phyloP scores from a whole-genome alignment of 2,329 filamentous ascomycete genomes.

The Lachnellula hyalina region DNA sequence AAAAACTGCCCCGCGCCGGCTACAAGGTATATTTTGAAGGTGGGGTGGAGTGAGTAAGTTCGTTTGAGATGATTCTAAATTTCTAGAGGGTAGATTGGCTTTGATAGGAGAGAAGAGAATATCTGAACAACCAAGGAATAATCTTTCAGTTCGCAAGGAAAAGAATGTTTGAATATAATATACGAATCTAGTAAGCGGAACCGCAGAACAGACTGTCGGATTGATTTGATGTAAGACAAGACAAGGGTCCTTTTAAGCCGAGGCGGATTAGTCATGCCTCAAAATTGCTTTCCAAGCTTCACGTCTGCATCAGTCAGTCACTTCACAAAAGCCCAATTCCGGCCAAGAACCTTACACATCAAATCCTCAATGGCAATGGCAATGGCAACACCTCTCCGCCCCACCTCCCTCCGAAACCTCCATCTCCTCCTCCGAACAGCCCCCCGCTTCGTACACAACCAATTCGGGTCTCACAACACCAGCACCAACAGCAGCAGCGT shows the following conservation, averaged over 20 bases:
- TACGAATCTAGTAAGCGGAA: too few species aligned
- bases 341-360: background rate
- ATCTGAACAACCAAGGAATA: too few species aligned
- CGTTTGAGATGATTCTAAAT: too few species aligned
- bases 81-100: background rate
- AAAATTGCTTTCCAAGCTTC: background rate
- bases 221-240: background rate
- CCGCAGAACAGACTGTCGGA: too few species aligned
- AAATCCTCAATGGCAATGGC: background rate
- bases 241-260: background rate
- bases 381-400: constrained; percentile 16
- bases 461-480: constrained; percentile 26
- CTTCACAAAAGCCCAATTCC: background rate
- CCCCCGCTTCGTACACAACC: constrained; percentile 27
- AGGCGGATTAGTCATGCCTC: background rate
- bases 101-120: too few species aligned
- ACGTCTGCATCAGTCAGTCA: background rate
- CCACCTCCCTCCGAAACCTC: constrained; percentile 28
- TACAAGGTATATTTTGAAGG: background rate
- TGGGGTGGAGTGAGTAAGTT: background rate
- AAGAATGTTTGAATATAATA: too few species aligned
- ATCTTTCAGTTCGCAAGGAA: too few species aligned
- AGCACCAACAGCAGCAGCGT: constrained; percentile 57
- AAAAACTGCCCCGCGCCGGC: background rate
- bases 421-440: constrained; percentile 28